These are phyloP conservation scores for Fusarium guadeloupense DNA, from an alignment of 2,329 filamentous ascomycete genomes.

Conservation along the genomic window DNA sequence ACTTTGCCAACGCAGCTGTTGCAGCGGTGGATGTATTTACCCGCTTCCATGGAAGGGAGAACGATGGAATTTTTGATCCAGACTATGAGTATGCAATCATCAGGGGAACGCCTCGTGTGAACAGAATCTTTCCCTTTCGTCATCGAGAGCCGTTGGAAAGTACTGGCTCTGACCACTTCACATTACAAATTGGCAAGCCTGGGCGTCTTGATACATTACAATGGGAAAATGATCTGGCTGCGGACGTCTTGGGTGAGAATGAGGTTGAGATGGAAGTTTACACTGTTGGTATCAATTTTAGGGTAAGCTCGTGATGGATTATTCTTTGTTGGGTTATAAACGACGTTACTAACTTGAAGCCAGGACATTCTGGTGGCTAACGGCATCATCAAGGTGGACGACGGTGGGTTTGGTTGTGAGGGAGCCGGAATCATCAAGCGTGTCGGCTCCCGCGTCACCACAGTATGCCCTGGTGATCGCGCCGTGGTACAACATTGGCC, in stretches of 20 bases:
- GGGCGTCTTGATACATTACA: constrained; percentile 35
- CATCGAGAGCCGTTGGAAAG: not conserved
- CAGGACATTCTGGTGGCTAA: constrained; percentile 51
- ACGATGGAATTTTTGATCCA: constrained; percentile 31
- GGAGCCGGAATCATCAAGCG: constrained; percentile 42
- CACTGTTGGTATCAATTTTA: constrained; percentile 33
- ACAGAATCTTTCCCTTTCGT: constrained; percentile 39
- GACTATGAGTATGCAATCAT: constrained; percentile 48
- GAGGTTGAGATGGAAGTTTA: constrained; percentile 49
- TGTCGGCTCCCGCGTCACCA: constrained; percentile 37
- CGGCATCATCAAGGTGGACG: no score
- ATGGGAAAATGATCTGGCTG: constrained; percentile 37
- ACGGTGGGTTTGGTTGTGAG: constrained; percentile 47
- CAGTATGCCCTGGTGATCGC: no score
- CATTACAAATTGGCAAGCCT: constrained; percentile 1
- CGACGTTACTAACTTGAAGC: not conserved
- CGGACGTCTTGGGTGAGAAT: no score
- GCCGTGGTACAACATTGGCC: no score
- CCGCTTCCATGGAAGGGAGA: constrained; percentile 27
- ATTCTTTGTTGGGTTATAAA: no score
- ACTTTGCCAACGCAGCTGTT: constrained; percentile 3
- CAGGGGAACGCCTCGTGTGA: constrained; percentile 40
- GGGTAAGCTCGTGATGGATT: constrained; percentile 15
- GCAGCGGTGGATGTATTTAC: constrained; percentile 31
- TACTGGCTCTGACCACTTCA: no score